Conservation (phyloP, 2,329 filamentous ascomycete genomes). For the Trichoderma lentiforme region DNA sequence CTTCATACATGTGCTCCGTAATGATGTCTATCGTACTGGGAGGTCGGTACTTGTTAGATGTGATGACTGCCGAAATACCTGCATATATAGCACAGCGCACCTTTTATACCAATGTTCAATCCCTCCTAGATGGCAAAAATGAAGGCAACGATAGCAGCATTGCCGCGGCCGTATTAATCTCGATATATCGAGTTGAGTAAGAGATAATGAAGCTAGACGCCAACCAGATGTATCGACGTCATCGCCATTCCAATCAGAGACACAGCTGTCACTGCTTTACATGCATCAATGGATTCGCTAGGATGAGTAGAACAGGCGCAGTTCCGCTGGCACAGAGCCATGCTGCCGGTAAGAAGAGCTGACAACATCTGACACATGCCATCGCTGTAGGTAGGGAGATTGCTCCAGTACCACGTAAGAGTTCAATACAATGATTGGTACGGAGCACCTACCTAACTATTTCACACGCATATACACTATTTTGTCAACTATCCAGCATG, state of each 20-base stretch:
- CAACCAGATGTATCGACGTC: background rate
- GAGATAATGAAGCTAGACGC: background rate
- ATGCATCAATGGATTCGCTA: background rate
- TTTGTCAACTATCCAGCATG: background rate
- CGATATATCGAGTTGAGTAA: background rate
- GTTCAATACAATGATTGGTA: background rate
- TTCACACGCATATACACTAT: background rate
- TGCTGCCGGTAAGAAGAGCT: background rate
- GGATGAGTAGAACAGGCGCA: background rate
- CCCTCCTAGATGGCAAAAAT: background rate
- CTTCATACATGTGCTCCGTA: background rate
- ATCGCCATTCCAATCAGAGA: background rate
- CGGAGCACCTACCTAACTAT: background rate
- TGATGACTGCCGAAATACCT: background rate
- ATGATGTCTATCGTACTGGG: background rate
- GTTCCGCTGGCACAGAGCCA: background rate
- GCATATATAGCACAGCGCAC: background rate
- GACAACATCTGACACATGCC: background rate
- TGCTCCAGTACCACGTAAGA: background rate
- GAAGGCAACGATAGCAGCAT: background rate
- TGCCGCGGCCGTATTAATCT: background rate
- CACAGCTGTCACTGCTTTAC: background rate
- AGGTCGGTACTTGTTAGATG: background rate
- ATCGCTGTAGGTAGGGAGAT: background rate
- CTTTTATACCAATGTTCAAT: fast-evolving